Base-by-base conservation (phyloP, 2,329 filamentous ascomycete genomes). In the Xylaria polymorpha region DNA sequence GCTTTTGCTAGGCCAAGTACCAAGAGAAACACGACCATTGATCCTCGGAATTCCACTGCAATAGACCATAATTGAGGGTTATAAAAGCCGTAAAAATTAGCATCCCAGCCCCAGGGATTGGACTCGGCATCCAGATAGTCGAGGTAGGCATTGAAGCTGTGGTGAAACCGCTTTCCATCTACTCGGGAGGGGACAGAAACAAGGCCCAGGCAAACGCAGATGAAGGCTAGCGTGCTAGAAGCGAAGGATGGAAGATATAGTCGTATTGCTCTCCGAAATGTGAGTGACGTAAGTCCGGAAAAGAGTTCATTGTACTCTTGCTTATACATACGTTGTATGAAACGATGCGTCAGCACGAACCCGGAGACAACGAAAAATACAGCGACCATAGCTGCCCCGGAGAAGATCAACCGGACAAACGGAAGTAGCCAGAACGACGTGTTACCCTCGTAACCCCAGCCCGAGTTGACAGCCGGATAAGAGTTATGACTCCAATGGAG, bases 321-420 rank as follows among this genome's bases (percentile, higher is more conserved):
- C 44, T 72, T 72, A 65, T 77, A 74, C 76, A 78, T 78, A 15
- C 75, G 73, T 66, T 76, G 75, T 20, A 83, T 71, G 53, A 80
- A 81, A 57, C 81, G 81, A 63, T 80, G 79, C 18, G 80, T 78
- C 3, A 83, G 75, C 43, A 82, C 81, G 67, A 80, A 82, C 29
- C 81, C 81, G 8, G 80, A 82, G 39, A 83, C 81, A 64, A 82
- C 79, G 72, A 83, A 82, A 72, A 83, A 83, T 8, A 83, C 77
- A 18, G 80, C 75, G 4, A 83, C 81, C 79, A 81, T 82, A 25
- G 81, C 79, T 20, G 79, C 77, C 18, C 80, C 80, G 1, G 78
- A 79, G 70, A 78, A 79, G 37, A 81, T 66, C 43, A 83, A 74
- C 69, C 81, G 78, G 29, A 83, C 50, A 55, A 82, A 79, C 9